Conservation (phyloP, 2,329 filamentous ascomycete genomes). For the Paecilomyces sp. region DNA sequence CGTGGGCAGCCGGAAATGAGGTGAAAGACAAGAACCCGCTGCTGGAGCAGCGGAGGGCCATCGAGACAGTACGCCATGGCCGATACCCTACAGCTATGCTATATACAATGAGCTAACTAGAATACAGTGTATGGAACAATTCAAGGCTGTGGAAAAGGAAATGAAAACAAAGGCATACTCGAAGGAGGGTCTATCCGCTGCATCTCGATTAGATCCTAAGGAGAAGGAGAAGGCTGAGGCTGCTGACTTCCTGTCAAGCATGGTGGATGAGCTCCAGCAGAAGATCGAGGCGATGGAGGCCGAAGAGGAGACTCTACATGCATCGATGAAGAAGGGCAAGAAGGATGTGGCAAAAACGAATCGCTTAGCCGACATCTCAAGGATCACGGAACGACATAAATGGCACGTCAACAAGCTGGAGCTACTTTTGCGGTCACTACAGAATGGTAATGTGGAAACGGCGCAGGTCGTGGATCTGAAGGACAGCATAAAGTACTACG, state of each 20-base stretch:
- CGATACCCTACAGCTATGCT: not conserved
- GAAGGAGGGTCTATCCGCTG: conserved; percentile 89
- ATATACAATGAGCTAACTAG: conserved; percentile 17
- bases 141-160: conserved; percentile 99
- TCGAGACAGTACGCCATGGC: conserved; percentile 69
- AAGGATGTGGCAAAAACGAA: conserved; percentile 77
- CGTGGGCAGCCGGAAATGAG: conserved; percentile 96
- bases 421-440: conserved; percentile 77
- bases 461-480: conserved; percentile 83
- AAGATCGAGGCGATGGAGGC: conserved; percentile 92
- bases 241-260: conserved; percentile 74
- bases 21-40: conserved; percentile 99
- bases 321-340: conserved; percentile 91
- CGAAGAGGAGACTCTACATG: conserved; percentile 78
- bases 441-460: conserved; percentile 85
- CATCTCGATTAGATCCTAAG: conserved; percentile 91
- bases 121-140: conserved; percentile 74
- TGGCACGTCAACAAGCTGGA: conserved; percentile 94
- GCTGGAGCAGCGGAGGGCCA: conserved; percentile 87
- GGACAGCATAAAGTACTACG: conserved; percentile 91
- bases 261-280: conserved; percentile 87
- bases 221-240: conserved; percentile 90
- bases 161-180: conserved; percentile 99
- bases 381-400: conserved; percentile 83
- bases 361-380: conserved; percentile 78